Evolutionary conservation across 768 basidiomycete genomes (phyloP).

Genomic region (Cytidiella melzeri): DNA sequence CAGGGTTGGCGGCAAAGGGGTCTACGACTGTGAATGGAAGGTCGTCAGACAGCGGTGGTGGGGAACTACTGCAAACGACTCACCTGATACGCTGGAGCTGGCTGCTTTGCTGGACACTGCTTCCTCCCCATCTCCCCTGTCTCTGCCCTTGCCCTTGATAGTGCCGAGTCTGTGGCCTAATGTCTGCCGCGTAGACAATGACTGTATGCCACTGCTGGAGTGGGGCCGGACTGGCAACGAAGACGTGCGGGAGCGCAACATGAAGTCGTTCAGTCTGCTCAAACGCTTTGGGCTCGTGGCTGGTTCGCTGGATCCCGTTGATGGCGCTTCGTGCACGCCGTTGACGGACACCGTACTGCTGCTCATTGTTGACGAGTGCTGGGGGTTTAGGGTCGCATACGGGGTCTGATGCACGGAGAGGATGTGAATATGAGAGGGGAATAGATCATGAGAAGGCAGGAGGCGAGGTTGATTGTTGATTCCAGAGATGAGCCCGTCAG

Average conservation of each 20-base stretch:
- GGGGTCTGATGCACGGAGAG: background rate
- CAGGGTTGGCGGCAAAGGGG: constrained; percentile 24
- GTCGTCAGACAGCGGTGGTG: too few relatives aligned
- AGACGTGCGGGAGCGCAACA: constrained; percentile 13
- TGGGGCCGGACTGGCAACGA: constrained; percentile 12
- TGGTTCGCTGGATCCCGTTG: background rate
- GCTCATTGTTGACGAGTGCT: background rate
- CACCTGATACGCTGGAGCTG: constrained; percentile 5
- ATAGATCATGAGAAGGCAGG: background rate
- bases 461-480: background rate
- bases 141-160: constrained; percentile 6
- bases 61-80: constrained; percentile 2
- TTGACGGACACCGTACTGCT: background rate
- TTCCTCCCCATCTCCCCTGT: constrained; percentile 1
- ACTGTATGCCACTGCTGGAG: constrained; percentile 5
- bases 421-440: background rate
- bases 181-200: constrained; percentile 1
- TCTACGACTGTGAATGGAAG: constrained; percentile 12
- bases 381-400: background rate
- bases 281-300: constrained; percentile 5
- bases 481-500: background rate
- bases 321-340: background rate
- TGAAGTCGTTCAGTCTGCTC: constrained; percentile 13
- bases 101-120: background rate
- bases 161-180: constrained; percentile 1